Base-by-base conservation (phyloP, 805 yeast genomes). In the Scheffersomyces coipomensis region DNA sequence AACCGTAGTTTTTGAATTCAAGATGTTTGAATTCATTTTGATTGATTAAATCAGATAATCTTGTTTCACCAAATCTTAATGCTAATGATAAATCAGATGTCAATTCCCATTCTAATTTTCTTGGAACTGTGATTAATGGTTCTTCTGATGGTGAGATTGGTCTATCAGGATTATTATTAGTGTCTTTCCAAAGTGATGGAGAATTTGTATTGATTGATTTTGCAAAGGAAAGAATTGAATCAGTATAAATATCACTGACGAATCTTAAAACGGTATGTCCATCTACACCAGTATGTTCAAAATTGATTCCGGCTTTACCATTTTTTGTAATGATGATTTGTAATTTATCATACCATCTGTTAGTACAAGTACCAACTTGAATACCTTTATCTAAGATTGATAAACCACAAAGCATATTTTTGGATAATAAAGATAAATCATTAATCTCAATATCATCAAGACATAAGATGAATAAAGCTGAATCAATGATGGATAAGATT, bases 231-330 rank as follows among this genome's bases (percentile, higher is more conserved):
- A 89, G 68, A 38, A 89, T 88, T 1, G 96, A 84, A 58, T 89
- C 97, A 0, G 97, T 89, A 58, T 89, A 89, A 39, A 89, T 85
- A 60, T 89, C 97, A 29, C 88, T 80, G 11, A 88, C 95, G 67
- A 85, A 84, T 47, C 97, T 67, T 48, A 89, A 67, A 4, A 89
- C 96, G 0, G 97, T 89, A 60, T 89, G 97, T 40, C 97, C 97
- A 63, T 89, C 97, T 19, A 89, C 95, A 50, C 96, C 96, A 0
- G 97, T 85, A 56, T 89, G 93, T 55, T 89, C 97, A 57, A 89
- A 89, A 60, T 90, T 89, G 48, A 89, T 82, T 21, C 97, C 97
- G 2, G 93, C 96, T 61, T 86, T 85, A 18, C 95, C 95, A 60
- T 89, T 88, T 58, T 81, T 79, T 4, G 96, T 88, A 39, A 89